These are phyloP conservation scores for Candida dendrica DNA, from an alignment of 805 yeast genomes.

Conservation along the genomic window DNA sequence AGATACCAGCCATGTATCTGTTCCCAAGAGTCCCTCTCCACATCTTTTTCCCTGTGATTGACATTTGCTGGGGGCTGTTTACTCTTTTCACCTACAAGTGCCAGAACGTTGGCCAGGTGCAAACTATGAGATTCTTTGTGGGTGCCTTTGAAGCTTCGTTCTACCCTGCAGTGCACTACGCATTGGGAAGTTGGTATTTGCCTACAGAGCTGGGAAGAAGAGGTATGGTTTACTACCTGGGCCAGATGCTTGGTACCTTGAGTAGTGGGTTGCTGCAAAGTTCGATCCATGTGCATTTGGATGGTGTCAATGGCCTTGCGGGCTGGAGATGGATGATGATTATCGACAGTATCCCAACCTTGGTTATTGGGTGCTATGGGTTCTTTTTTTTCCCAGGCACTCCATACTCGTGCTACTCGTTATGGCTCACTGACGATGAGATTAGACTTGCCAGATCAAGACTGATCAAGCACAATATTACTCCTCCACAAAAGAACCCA, in stretches of 20 bases:
- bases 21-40: slow-evolving; percentile 47
- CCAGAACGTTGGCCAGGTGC: slow-evolving; percentile 38
- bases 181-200: slow-evolving; percentile 53
- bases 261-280: slow-evolving; percentile 41
- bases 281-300: slow-evolving; percentile 28
- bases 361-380: slow-evolving; percentile 44
- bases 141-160: slow-evolving; percentile 60
- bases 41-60: slow-evolving; percentile 38
- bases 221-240: slow-evolving; percentile 52
- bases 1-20: slow-evolving; percentile 54
- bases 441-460: slow-evolving; percentile 44
- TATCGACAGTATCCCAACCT: slow-evolving; percentile 43
- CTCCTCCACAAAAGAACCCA: slow-evolving; percentile 5
- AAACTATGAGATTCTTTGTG: slow-evolving; percentile 54
- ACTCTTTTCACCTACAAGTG: slow-evolving; percentile 45
- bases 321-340: slow-evolving; percentile 76
- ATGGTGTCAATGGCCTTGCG: slow-evolving; percentile 33
- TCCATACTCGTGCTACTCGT: slow-evolving; percentile 48
- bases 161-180: slow-evolving; percentile 48
- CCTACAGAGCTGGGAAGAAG: slow-evolving; percentile 52
- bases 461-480: slow-evolving; percentile 26
- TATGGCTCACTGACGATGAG: slow-evolving; percentile 50
- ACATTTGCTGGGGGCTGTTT: slow-evolving; percentile 55
- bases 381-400: slow-evolving; percentile 55
- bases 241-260: slow-evolving; percentile 52